Evolutionary conservation across 805 yeast species (phyloP), one percentile per base, ranked within the genome.

Genomic region (Myxozyma kluyveri): DNA sequence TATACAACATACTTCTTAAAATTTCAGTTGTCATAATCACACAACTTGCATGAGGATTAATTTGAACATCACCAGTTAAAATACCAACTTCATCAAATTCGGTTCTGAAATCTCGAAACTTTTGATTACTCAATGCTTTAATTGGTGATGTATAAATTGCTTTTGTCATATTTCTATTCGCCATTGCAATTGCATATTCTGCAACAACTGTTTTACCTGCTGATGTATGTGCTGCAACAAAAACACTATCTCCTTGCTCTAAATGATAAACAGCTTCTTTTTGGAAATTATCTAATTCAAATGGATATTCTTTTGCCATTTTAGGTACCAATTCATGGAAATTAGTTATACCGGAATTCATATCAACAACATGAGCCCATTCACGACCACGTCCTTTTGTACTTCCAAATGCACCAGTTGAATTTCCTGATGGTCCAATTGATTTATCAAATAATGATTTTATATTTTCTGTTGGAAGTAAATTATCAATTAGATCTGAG

Each of bases 191-290:
- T 2, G 98, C 98, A 66, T 91, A 91, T 67, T 91, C 99, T 0
- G 99, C 99, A 23, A 93, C 96, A 2, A 91, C 99, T 0, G 99
- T 91, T 65, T 91, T 91, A 70, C 99, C 99, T 0, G 99, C 99
- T 2, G 98, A 91, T 0, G 99, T 91, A 68, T 91, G 99, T 0
- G 99, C 99, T 2, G 98, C 98, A 2, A 93, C 96, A 70, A 93
- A 93, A 2, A 93, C 99, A 5, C 98, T 91, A 65, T 93, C 99
- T 35, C 98, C 98, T 68, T 89, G 96, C 65, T 93, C 99, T 55
- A 93, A 74, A 69, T 90, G 98, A 65, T 86, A 93, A 0, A 93
- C 86, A 0, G 99, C 99, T 70, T 93, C 98, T 65, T 93, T 89
- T 67, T 93, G 99, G 70, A 93, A 93, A 31, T 86, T 83, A 70